phyloP scores from a whole-genome alignment of 2,329 filamentous ascomycete genomes.

The Elsinoe fawcettii region DNA sequence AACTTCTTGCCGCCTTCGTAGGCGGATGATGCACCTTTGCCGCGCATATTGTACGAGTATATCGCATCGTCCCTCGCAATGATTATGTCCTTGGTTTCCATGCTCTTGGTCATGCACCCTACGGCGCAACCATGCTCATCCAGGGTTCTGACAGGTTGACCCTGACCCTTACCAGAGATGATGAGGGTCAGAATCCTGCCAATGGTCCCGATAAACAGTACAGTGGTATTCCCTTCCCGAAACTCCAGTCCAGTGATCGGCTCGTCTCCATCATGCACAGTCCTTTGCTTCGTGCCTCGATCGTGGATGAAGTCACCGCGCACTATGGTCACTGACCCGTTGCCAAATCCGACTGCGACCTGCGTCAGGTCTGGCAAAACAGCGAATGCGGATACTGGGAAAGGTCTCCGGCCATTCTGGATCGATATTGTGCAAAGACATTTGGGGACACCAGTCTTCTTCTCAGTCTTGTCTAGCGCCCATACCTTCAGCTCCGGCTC shows the following conservation, averaged over 20 bases:
- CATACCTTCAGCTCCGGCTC: conserved; percentile 95
- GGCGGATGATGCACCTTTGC: conserved; percentile 77
- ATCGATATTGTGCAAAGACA: conserved; percentile 81
- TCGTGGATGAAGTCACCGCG: conserved; percentile 93
- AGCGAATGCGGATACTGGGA: conserved; percentile 89
- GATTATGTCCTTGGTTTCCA: conserved; percentile 71
- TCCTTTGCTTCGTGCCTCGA: conserved; percentile 84
- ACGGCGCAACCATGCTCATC: conserved; percentile 85
- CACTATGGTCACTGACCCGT: conserved; percentile 88
- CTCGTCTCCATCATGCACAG: conserved; percentile 93
- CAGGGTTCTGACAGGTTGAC: conserved; percentile 76
- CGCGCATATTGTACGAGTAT: conserved; percentile 82
- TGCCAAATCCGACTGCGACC: conserved; percentile 89
- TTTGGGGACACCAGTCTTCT: conserved; percentile 82
- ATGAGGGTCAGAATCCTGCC: conserved; percentile 77
- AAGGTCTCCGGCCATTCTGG: conserved; percentile 83
- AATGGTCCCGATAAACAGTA: conserved; percentile 87
- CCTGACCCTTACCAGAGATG: conserved; percentile 81
- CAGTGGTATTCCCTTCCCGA: conserved; percentile 55
- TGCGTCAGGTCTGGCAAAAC: conserved; percentile 83
- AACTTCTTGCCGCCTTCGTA: conserved; percentile 87
- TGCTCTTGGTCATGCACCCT: conserved; percentile 90
- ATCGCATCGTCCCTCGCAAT: conserved; percentile 93
- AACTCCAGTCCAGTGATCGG: conserved; percentile 89
- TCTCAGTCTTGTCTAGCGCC: conserved; percentile 88